Conservation (phyloP, 257 asterid species). For the Parsonsia alboflavescens region DNA sequence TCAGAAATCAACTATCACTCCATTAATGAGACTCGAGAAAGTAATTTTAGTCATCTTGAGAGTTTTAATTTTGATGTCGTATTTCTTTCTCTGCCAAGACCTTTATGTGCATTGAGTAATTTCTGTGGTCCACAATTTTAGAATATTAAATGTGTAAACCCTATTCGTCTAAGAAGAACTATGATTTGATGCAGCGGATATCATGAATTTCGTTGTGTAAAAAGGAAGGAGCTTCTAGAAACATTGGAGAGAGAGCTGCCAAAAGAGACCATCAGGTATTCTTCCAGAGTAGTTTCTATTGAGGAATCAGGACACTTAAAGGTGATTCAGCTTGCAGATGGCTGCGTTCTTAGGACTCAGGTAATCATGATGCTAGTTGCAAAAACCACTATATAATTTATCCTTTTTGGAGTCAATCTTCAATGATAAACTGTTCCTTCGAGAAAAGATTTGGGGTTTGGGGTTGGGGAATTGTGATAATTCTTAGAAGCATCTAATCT, state of each 20-base stretch:
- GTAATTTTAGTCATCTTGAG: neutral
- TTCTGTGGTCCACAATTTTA: neutral
- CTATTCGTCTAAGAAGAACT: constrained; percentile 11
- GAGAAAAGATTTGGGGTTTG: too few species aligned
- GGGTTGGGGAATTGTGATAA: too few species aligned
- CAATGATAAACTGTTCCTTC: too few species aligned
- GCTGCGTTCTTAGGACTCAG: constrained; percentile 52
- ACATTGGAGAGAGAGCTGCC: constrained; percentile 62
- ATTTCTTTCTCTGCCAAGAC: neutral
- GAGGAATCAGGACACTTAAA: constrained; percentile 59
- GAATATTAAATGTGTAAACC: neutral
- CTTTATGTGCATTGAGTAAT: neutral
- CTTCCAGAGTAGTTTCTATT: constrained; percentile 63
- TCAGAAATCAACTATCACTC: neutral
- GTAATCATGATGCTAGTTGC: constrained; percentile 20
- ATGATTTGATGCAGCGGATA: constrained; percentile 31
- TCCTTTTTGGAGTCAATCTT: too few species aligned
- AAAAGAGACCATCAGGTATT: constrained; percentile 50
- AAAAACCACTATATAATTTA: too few species aligned
- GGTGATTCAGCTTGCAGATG: constrained; percentile 72
- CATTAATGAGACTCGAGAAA: neutral
- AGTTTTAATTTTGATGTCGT: neutral
- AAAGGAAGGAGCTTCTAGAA: constrained; percentile 54
- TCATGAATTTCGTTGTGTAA: constrained; percentile 54
- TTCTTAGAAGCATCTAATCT: neutral